Evolutionary conservation across 2,329 filamentous ascomycete genomes (phyloP).

Genomic region (Zelopaecilomyces penicillatus): DNA sequence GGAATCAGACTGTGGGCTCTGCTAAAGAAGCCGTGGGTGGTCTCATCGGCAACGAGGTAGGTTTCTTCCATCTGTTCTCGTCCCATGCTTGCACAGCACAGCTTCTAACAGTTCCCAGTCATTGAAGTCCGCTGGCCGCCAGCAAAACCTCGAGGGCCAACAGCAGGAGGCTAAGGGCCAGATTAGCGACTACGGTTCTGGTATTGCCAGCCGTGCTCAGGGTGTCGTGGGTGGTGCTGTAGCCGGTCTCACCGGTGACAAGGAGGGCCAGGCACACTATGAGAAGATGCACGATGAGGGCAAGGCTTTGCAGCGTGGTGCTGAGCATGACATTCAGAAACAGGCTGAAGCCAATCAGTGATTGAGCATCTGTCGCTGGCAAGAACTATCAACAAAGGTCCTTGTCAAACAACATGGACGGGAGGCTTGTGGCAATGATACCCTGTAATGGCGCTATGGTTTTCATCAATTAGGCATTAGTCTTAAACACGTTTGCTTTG

Average conservation of each 20-base stretch:
- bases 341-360: constrained; percentile 42
- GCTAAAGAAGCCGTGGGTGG: constrained; percentile 76
- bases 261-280: constrained; percentile 54
- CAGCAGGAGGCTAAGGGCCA: constrained; percentile 77
- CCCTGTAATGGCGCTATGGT: too few relatives aligned
- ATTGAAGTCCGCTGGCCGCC: constrained; percentile 63
- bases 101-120: constrained; percentile 28
- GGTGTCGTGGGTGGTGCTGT: constrained; percentile 65
- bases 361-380: background rate
- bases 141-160: constrained; percentile 76
- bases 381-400: too few relatives aligned
- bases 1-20: constrained; percentile 84
- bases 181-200: constrained; percentile 60
- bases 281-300: constrained; percentile 67
- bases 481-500: too few relatives aligned
- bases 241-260: constrained; percentile 66
- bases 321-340: constrained; percentile 73
- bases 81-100: background rate
- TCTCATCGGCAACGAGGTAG: constrained; percentile 62
- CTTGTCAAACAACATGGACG: too few relatives aligned
- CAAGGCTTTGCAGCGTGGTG: constrained; percentile 77
- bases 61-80: constrained; percentile 9
- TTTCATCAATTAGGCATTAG: too few relatives aligned
- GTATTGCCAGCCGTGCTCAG: constrained; percentile 56
- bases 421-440: background rate